phyloP scores from a whole-genome alignment of 768 basidiomycete species.

The Suillus hirtellus region DNA sequence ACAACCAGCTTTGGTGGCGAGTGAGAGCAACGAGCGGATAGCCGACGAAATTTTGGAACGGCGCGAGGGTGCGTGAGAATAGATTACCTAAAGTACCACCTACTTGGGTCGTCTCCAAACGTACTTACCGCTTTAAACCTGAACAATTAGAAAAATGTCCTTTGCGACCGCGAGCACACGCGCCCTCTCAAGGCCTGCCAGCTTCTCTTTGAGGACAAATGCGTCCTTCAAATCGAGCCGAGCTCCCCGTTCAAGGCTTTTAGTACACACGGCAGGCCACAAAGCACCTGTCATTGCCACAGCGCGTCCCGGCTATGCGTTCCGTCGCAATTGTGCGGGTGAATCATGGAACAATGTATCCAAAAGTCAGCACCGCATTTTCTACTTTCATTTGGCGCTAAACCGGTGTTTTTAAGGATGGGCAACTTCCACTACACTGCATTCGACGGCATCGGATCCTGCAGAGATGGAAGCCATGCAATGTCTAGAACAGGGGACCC shows the following conservation, averaged over 20 bases:
- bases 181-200: slow-evolving; percentile 23
- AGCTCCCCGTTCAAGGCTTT: slow-evolving; percentile 19
- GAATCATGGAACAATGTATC: slow-evolving; percentile 11
- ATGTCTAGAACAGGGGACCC: slow-evolving; percentile 81
- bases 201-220: slow-evolving; percentile 25
- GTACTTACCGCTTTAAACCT: slow-evolving; percentile 19
- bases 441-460: slow-evolving; percentile 82
- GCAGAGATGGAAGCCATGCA: slow-evolving; percentile 77
- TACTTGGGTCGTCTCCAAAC: slow-evolving; percentile 2
- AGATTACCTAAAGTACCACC: slow-evolving; percentile 12
- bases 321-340: slow-evolving; percentile 14
- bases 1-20: slow-evolving; percentile 19
- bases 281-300: slow-evolving; percentile 6
- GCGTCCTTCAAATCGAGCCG: slow-evolving; percentile 22
- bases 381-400: slow-evolving; percentile 3
- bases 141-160: slow-evolving; percentile 33
- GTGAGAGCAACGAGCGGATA: slow-evolving; percentile 20
- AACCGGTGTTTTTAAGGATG: slow-evolving; percentile 45
- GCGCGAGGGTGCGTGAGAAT: slow-evolving; percentile 28
- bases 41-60: slow-evolving; percentile 28
- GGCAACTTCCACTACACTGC: slow-evolving; percentile 78
- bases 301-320: slow-evolving; percentile 10
- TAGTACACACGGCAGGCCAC: slow-evolving; percentile 20
- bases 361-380: slow-evolving; percentile 31
- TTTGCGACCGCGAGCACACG: slow-evolving; percentile 22